phyloP scores from a whole-genome alignment of 2,329 filamentous ascomycete species.

The Colletotrichum gigasporum region DNA sequence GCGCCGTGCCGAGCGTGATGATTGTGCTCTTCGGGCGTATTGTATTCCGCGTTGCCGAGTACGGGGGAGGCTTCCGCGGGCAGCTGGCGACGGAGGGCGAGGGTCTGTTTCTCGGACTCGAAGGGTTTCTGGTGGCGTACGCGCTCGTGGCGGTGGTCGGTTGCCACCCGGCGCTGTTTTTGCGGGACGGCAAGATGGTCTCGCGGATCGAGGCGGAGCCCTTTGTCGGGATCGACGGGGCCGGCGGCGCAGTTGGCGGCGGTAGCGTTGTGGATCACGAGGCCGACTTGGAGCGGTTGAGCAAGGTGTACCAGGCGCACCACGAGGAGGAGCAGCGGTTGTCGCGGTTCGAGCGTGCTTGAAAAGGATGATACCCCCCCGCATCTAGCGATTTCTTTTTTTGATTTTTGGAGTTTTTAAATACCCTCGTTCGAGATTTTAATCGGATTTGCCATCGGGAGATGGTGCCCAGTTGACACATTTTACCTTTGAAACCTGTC shows the following conservation, averaged over 20 bases:
- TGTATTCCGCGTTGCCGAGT: conserved; percentile 38
- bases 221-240: not conserved
- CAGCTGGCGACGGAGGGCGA: conserved; percentile 36
- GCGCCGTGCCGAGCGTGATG: conserved; percentile 35
- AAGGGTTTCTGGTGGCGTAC: conserved; percentile 41
- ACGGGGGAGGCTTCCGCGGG: conserved; percentile 38
- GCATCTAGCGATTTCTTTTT: not conserved
- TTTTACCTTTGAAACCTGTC: too few relatives aligned
- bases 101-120: conserved; percentile 39
- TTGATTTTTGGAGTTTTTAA: too few relatives aligned
- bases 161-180: conserved; percentile 40
- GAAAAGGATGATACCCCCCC: not conserved
- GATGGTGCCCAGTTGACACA: too few relatives aligned
- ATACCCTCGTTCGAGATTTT: conserved; percentile 2
- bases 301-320: conserved; percentile 26
- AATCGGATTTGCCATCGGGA: too few relatives aligned
- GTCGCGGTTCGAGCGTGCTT: conserved; percentile 9
- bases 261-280: not conserved
- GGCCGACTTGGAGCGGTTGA: conserved; percentile 26
- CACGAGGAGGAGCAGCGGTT: conserved; percentile 17
- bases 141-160: conserved; percentile 39
- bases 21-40: conserved; percentile 38
- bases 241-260: not conserved
- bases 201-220: conserved; percentile 12
- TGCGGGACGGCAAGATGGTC: conserved; percentile 14